A percentile compares a stretch with the other conserved stretches of the same genome.
Conservation (phyloP, 331 rosid species). For the Telfairia occidentalis region DNA sequence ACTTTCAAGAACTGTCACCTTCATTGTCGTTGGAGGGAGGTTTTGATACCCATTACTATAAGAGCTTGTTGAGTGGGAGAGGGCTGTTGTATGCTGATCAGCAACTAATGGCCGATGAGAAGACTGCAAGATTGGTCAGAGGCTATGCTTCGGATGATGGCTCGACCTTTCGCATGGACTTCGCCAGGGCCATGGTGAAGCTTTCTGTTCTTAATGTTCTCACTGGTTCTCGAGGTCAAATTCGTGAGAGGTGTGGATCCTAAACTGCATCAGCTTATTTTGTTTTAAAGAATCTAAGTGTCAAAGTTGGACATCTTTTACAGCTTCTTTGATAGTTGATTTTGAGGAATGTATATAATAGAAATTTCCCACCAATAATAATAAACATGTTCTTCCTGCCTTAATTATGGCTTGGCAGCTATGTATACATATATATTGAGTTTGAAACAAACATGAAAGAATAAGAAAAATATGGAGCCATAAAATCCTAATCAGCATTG, state of each 20-base stretch:
- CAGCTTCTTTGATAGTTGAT: not conserved
- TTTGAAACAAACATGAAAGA: not conserved
- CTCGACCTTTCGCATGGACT: conserved; percentile 52
- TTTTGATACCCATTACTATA: conserved; percentile 60
- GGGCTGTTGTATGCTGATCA: conserved; percentile 83
- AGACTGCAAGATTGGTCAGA: conserved; percentile 51
- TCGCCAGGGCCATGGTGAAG: conserved; percentile 57
- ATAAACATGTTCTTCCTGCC: not conserved
- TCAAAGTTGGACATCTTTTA: not conserved
- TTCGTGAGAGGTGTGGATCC: conserved; percentile 38
- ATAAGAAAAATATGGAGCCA: not conserved
- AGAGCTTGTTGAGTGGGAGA: conserved; percentile 52
- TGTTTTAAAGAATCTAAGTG: not conserved
- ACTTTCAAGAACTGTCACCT: conserved; percentile 38
- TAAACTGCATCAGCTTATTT: not conserved
- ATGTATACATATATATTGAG: not conserved
- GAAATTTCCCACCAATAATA: not conserved
- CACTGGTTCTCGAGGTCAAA: conserved; percentile 48
- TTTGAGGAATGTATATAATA: not conserved
- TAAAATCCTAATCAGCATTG: not conserved
- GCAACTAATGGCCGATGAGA: conserved; percentile 61
- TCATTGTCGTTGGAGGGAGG: conserved; percentile 40
- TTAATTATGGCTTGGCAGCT: not conserved
- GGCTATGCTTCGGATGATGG: conserved; percentile 89
- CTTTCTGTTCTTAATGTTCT: conserved; percentile 49